Evolutionary conservation across 352 stramenopile genomes (phyloP).

Genomic region (Phytopythium boreale): DNA sequence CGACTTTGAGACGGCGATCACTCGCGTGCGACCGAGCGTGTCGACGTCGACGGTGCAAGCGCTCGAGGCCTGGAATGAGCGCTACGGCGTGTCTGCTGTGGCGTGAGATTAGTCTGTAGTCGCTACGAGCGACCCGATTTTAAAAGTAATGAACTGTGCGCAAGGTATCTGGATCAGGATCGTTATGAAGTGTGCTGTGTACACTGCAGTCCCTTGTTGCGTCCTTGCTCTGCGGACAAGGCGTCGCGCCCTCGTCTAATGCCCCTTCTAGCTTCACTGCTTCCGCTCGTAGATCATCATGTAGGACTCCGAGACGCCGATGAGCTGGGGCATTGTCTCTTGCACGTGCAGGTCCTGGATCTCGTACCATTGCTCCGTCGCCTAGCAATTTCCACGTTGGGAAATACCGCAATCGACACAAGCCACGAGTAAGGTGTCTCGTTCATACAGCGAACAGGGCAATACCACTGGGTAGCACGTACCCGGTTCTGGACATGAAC

Average conservation of each 20-base stretch:
- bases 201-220: not conserved
- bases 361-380: conserved; percentile 97
- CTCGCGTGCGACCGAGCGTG: conserved; percentile 68
- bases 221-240: not conserved
- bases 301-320: conserved; percentile 95
- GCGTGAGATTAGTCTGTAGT: conserved; percentile 2
- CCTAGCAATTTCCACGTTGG: conserved; percentile 29
- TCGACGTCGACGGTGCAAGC: conserved; percentile 49
- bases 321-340: conserved; percentile 97
- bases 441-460: not conserved
- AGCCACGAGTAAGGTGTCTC: conserved; percentile 1
- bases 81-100: conserved; percentile 63
- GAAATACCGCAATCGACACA: not conserved
- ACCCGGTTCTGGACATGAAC: conserved; percentile 95
- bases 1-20: conserved; percentile 60
- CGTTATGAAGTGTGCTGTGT: not conserved
- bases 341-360: conserved; percentile 98
- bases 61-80: conserved; percentile 63
- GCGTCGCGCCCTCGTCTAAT: not conserved
- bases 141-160: not conserved
- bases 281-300: conserved; percentile 90
- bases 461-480: conserved; percentile 11
- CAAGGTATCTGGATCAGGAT: not conserved
- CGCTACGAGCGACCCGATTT: not conserved
- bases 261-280: conserved; percentile 25